phyloP scores from a whole-genome alignment of 2,329 filamentous ascomycete species.

The Ceratocystis diversiconidia region DNA sequence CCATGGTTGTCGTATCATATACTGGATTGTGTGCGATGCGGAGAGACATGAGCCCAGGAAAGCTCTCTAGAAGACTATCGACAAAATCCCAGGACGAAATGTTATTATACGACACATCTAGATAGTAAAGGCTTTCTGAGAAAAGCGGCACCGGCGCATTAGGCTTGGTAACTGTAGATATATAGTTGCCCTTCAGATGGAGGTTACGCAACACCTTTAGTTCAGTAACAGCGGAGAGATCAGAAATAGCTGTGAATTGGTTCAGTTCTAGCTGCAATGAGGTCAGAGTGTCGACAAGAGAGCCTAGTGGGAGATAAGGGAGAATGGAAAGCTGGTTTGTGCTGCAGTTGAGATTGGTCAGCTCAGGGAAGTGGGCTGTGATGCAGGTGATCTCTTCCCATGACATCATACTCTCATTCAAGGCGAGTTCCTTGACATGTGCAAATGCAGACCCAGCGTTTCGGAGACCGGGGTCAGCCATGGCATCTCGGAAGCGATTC shows the following conservation, averaged over 20 bases:
- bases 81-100: slow-evolving; percentile 60
- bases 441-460: slow-evolving; percentile 31
- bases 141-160: slow-evolving; percentile 34
- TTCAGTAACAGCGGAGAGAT: slow-evolving; percentile 39
- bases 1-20: slow-evolving; percentile 36
- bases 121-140: slow-evolving; percentile 40
- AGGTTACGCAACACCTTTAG: slow-evolving; percentile 42
- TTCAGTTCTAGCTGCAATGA: slow-evolving; percentile 62
- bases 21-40: slow-evolving; percentile 79
- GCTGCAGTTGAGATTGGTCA: slow-evolving; percentile 38
- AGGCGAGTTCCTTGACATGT: slow-evolving; percentile 43
- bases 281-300: slow-evolving; percentile 39
- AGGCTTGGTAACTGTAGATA: slow-evolving; percentile 30
- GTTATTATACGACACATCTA: slow-evolving; percentile 62
- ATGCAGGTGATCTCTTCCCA: slow-evolving; percentile 50
- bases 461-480: slow-evolving; percentile 26
- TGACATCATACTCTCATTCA: slow-evolving; percentile 52
- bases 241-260: slow-evolving; percentile 44
- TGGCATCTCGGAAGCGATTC: slow-evolving; percentile 48
- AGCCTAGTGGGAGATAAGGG: slow-evolving; percentile 26
- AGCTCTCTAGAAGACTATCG: slow-evolving; percentile 48
- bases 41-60: slow-evolving; percentile 61
- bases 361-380: slow-evolving; percentile 37
- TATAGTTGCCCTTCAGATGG: slow-evolving; percentile 65
- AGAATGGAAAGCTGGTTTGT: slow-evolving; percentile 45